phyloP scores from a whole-genome alignment of 768 basidiomycete species.

The Xanthoconium purpureum region DNA sequence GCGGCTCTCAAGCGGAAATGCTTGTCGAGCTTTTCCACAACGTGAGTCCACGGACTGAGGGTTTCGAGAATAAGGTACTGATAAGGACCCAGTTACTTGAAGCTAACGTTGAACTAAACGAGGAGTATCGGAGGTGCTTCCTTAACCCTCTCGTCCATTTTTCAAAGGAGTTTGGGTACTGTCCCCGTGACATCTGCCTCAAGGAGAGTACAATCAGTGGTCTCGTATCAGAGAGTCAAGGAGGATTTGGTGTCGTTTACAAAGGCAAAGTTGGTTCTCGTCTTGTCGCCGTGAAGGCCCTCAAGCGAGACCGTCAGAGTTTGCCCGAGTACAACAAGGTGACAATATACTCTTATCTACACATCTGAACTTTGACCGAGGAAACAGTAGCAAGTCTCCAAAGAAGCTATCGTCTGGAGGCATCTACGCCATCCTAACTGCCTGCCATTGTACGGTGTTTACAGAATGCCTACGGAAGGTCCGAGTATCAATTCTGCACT shows the following conservation, averaged over 20 bases:
- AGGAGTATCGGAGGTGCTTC: constrained; percentile 17
- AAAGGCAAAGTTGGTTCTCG: constrained; percentile 18
- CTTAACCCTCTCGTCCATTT: constrained; percentile 20
- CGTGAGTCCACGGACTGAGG: constrained; percentile 11
- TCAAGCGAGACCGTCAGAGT: neutral
- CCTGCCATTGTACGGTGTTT: constrained; percentile 36
- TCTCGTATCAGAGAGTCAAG: constrained; percentile 3
- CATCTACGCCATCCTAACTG: constrained; percentile 35
- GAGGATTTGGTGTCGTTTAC: constrained; percentile 24
- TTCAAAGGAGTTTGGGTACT: constrained; percentile 17
- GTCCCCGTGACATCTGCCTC: constrained; percentile 17
- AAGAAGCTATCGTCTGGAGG: constrained; percentile 35
- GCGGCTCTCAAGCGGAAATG: neutral
- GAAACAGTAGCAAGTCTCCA: constrained; percentile 20
- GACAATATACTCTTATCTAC: neutral
- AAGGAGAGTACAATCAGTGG: constrained; percentile 3
- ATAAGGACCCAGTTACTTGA: constrained; percentile 22
- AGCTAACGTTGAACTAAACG: constrained; percentile 8
- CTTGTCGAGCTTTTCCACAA: constrained; percentile 25
- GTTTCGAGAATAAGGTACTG: neutral
- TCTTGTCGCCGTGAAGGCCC: constrained; percentile 30
- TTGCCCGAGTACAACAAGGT: constrained; percentile 19
- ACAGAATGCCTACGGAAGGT: constrained; percentile 8
- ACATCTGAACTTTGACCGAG: neutral
- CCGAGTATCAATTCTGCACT: constrained; percentile 22